Percentiles rank a stretch among this genome's conserved stretches.
Evolutionary conservation across 257 asterid genomes (phyloP).

Genomic region (Solanum lignicaule): DNA sequence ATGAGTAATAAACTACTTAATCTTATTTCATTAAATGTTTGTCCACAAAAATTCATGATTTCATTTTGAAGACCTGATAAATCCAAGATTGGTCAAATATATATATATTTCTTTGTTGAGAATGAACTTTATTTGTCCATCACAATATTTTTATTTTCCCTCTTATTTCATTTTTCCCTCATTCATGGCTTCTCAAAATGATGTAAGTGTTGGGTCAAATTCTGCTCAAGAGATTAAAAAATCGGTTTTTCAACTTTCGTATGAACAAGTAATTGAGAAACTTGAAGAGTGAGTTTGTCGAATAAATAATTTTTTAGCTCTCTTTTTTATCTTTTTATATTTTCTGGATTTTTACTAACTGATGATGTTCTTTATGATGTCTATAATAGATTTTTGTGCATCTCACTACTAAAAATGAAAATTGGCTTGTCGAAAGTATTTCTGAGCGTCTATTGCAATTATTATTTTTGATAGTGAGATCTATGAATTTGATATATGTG

Average conservation of each 20-base stretch:
- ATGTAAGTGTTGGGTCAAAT: too few relatives aligned
- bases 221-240: not conserved
- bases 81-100: not conserved
- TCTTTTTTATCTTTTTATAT: not conserved
- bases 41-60: too few relatives aligned
- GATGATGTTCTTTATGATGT: not conserved
- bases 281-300: not conserved
- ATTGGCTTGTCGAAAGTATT: not conserved
- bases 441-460: too few relatives aligned
- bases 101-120: too few relatives aligned
- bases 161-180: not conserved
- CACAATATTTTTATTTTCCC: not conserved
- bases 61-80: too few relatives aligned
- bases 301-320: not conserved
- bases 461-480: too few relatives aligned
- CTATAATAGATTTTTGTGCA: not conserved
- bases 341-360: not conserved
- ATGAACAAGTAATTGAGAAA: not conserved
- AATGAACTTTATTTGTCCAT: too few relatives aligned
- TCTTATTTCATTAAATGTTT: not conserved
- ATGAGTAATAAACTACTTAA: not conserved
- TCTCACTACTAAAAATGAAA: not conserved
- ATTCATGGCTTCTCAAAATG: not conserved
- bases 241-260: not conserved
- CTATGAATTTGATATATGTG: too few relatives aligned